Conservation (phyloP, 140 eudicot genomes). For the Flaveria floridana region DNA sequence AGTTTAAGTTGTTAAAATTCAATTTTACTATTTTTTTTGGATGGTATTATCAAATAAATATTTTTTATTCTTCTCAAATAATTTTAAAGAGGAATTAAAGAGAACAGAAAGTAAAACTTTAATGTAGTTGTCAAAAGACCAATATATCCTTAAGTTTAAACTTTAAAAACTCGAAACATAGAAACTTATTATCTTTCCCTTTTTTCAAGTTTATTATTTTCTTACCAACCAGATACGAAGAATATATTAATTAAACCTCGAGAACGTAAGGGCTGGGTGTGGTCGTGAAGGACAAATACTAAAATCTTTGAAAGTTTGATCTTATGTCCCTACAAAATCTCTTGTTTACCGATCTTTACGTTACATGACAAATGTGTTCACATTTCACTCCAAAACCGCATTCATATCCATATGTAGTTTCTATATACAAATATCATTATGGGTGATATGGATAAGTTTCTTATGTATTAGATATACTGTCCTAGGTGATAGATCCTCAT, state of each 20-base stretch:
- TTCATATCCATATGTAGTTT: slow-evolving; percentile 25
- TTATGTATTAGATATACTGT: no score
- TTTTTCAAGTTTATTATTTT: neutral
- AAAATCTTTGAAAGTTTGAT: slow-evolving; percentile 5
- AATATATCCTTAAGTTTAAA: neutral
- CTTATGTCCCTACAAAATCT: slow-evolving; percentile 10
- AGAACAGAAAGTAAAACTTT: no score
- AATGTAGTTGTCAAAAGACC: neutral
- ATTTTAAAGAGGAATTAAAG: no score
- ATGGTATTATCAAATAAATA: no score
- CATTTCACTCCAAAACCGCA: slow-evolving; percentile 18
- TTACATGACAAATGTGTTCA: slow-evolving; percentile 7
- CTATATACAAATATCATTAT: slow-evolving; percentile 5
- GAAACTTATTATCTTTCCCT: neutral
- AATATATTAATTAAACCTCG: neutral
- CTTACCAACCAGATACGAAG: neutral
- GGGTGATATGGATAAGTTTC: no score
- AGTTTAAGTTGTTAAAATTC: no score
- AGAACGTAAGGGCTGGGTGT: neutral
- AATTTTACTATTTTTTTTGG: no score
- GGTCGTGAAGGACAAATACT: neutral
- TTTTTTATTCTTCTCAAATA: no score
- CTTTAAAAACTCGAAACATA: no score
- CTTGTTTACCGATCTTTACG: neutral
- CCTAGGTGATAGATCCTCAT: no score